Percentiles rank a stretch among this genome's conserved stretches.
phyloP scores from a whole-genome alignment of 179 eudicot genomes.

The Beta macrorhiza region DNA sequence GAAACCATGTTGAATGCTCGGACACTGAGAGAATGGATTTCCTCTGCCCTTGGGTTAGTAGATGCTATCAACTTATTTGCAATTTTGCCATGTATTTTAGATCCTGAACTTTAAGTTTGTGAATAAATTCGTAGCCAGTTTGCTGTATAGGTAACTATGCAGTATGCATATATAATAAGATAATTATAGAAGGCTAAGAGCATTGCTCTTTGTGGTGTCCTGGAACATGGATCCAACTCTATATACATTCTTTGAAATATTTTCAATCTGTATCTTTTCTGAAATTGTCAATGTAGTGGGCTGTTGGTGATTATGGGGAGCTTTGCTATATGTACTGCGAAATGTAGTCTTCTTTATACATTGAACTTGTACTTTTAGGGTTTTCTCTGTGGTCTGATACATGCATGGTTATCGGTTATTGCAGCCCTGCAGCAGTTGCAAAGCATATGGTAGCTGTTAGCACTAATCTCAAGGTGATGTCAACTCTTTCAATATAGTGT shows the following conservation, averaged over 20 bases:
- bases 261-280: not conserved
- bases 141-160: not conserved
- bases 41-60: constrained; percentile 90
- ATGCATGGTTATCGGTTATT: constrained; percentile 26
- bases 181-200: not conserved
- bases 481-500: constrained; percentile 17
- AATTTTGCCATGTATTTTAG: not conserved
- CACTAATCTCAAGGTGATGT: constrained; percentile 78
- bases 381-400: not conserved
- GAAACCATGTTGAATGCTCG: constrained; percentile 99
- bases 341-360: not conserved
- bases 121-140: not conserved
- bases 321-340: not conserved
- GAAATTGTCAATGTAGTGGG: not conserved
- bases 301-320: not conserved
- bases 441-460: constrained; percentile 99
- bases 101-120: not conserved
- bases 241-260: not conserved
- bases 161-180: not conserved
- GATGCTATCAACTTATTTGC: not conserved
- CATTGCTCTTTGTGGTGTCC: not conserved
- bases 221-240: not conserved
- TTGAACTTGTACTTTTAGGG: not conserved
- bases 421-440: constrained; percentile 87
- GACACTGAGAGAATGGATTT: constrained; percentile 96